A percentile compares a stretch with the other conserved stretches of the same genome.
Evolutionary conservation across 2,329 filamentous ascomycete species (phyloP).

Genomic region (Karstenula rhodostoma): DNA sequence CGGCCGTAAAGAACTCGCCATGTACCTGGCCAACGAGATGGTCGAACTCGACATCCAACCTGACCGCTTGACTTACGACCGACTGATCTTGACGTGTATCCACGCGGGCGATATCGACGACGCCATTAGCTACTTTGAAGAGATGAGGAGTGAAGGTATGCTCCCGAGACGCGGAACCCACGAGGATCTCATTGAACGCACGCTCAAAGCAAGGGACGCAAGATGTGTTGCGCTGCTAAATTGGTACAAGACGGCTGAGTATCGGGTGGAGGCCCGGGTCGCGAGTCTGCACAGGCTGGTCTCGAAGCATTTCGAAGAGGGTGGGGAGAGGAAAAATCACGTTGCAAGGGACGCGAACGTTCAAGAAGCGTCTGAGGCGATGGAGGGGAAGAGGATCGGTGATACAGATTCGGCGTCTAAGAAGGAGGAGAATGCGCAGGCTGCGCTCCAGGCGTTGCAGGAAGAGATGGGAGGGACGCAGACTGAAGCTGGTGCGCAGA

Average conservation of each 20-base stretch:
- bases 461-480: background rate
- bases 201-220: slow-evolving; percentile 37
- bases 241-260: slow-evolving; percentile 22
- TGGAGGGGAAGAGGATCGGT: background rate
- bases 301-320: slow-evolving; percentile 12
- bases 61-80: slow-evolving; percentile 68
- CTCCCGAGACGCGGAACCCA: slow-evolving; percentile 44
- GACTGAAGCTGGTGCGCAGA: background rate
- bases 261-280: background rate
- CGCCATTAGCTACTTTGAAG: slow-evolving; percentile 59
- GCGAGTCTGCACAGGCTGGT: slow-evolving; percentile 7
- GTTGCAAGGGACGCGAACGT: background rate
- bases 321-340: background rate
- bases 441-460: background rate
- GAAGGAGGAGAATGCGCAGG: background rate
- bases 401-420: background rate
- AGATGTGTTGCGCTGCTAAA: slow-evolving; percentile 41
- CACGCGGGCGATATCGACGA: slow-evolving; percentile 50
- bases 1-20: slow-evolving; percentile 62
- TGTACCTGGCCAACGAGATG: slow-evolving; percentile 71
- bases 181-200: slow-evolving; percentile 36
- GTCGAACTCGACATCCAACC: slow-evolving; percentile 62
- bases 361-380: background rate
- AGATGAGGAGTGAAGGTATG: slow-evolving; percentile 54
- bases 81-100: slow-evolving; percentile 66